A percentile compares a stretch with the other conserved stretches of the same genome.
Conservation (phyloP, 2,329 filamentous ascomycete species). For the Colletotrichum sp. region DNA sequence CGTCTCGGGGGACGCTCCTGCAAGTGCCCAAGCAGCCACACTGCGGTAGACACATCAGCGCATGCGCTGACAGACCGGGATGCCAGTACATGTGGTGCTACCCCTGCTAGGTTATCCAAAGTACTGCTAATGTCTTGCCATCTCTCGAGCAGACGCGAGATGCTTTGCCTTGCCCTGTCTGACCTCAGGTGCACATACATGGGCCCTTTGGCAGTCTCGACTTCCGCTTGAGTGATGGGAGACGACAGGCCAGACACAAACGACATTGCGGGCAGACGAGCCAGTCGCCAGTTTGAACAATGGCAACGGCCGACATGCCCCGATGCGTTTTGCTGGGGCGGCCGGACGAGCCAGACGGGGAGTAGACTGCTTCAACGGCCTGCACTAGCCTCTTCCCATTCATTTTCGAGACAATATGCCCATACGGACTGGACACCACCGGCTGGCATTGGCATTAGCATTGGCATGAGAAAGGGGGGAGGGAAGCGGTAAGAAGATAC, state of each 20-base stretch:
- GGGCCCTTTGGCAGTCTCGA: not conserved
- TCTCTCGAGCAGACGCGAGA: not conserved
- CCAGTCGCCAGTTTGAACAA: not conserved
- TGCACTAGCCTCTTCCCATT: not conserved
- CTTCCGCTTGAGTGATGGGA: not conserved
- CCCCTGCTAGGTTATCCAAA: not conserved
- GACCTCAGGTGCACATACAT: not conserved
- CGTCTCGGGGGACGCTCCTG: not conserved
- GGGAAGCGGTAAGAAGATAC: not conserved
- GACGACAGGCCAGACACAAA: not conserved
- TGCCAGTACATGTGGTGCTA: not conserved
- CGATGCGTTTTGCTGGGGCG: not conserved
- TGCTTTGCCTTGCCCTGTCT: not conserved
- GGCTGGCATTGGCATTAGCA: not conserved
- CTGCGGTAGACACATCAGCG: not conserved
- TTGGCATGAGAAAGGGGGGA: not conserved
- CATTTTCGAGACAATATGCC: not conserved
- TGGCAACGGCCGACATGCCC: slow-evolving; percentile 6
- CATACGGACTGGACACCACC: not conserved
- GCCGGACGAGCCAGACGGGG: slow-evolving; percentile 1
- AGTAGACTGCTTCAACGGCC: slow-evolving; percentile 8
- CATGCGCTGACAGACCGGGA: slow-evolving; percentile 12
- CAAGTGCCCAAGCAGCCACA: slow-evolving; percentile 7
- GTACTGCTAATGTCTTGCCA: not conserved
- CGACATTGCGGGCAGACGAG: not conserved